Base-by-base conservation (phyloP, 345 rosid genomes). In the Theobroma cacao region DNA sequence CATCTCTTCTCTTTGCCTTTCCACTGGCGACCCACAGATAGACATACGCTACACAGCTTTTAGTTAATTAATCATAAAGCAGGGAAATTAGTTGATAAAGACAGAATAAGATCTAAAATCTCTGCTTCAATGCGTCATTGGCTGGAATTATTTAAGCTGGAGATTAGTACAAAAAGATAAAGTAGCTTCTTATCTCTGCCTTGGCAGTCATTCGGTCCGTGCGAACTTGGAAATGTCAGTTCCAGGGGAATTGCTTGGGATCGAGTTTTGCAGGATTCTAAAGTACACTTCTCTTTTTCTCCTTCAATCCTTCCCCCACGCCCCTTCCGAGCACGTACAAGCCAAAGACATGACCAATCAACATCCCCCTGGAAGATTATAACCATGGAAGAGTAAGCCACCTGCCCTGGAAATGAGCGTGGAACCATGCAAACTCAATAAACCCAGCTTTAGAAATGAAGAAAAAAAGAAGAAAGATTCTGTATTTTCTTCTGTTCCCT, bases 241-340 rank as follows among this genome's bases (percentile, higher is more conserved):
- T 65, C 15, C 73, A 26, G 73, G 13, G 53, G 38, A 38, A 69
- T 69, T 69, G 74, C 74, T 69, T 69, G 12, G 14, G 28, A 47
- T 3, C 24, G 58, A 69, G 58, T 47, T 68, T 45, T 68, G 73
- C 73, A 43, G 73, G 73, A 68, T 68, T 45, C 43, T 15, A 33
- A 62, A 33, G 43, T 7, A 24, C n/a, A n/a, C 20, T 30, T 30
- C 1, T 11, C 26, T 26, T 12, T n/a, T 34, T 56, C 30, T 56
- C 61, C 15, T 18, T 56, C 38, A n/a, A n/a, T n/a, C 38, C 38
- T 36, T 36, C 38, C 31, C 61, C 61, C 61, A 56, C 61, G 30
- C 61, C 61, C 61, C 61, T 56, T 0, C 31, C 5, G 9, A 10
- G 61, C 61, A 56, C 31, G 61, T 56, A 56, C 10, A 24, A 8